These are phyloP conservation scores for Geranomyces michiganensis DNA, from an alignment of 192 early-diverging fungal species.

Conservation along the genomic window DNA sequence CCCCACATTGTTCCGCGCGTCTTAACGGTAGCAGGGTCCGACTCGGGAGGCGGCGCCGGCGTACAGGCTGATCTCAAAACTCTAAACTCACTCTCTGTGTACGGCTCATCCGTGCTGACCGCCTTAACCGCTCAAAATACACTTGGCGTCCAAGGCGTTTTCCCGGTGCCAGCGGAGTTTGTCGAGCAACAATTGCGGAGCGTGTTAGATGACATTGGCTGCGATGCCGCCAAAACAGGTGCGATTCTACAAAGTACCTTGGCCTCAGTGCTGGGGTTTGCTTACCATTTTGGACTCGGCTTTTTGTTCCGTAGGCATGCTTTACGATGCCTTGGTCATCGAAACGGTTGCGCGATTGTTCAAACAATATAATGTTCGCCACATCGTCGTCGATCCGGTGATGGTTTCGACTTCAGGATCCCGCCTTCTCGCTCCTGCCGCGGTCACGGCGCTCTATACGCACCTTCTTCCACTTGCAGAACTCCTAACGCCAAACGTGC, in stretches of 20 bases:
- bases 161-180: slow-evolving; percentile 62
- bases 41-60: slow-evolving; percentile 63
- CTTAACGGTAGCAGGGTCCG: slow-evolving; percentile 60
- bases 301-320: slow-evolving; percentile 57
- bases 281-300: too few species aligned
- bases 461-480: slow-evolving; percentile 71
- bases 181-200: slow-evolving; percentile 69
- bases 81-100: slow-evolving; percentile 71
- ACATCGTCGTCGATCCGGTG: slow-evolving; percentile 80
- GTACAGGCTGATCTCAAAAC: slow-evolving; percentile 94
- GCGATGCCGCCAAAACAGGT: slow-evolving; percentile 75
- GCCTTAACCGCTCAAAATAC: slow-evolving; percentile 89
- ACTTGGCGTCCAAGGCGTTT: slow-evolving; percentile 70
- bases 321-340: slow-evolving; percentile 68
- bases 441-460: slow-evolving; percentile 56
- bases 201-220: slow-evolving; percentile 77
- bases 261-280: too few species aligned
- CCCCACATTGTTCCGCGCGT: slow-evolving; percentile 18
- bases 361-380: slow-evolving; percentile 36
- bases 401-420: slow-evolving; percentile 81
- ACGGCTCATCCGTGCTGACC: slow-evolving; percentile 75
- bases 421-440: slow-evolving; percentile 61
- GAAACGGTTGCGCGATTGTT: slow-evolving; percentile 56
- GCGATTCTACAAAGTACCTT: slow-evolving; percentile 17
- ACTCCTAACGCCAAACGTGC: slow-evolving; percentile 81